A percentile compares a stretch with the other conserved stretches of the same genome.
Evolutionary conservation across 768 basidiomycete genomes (phyloP).

Genomic region (Boletus rubropictus): DNA sequence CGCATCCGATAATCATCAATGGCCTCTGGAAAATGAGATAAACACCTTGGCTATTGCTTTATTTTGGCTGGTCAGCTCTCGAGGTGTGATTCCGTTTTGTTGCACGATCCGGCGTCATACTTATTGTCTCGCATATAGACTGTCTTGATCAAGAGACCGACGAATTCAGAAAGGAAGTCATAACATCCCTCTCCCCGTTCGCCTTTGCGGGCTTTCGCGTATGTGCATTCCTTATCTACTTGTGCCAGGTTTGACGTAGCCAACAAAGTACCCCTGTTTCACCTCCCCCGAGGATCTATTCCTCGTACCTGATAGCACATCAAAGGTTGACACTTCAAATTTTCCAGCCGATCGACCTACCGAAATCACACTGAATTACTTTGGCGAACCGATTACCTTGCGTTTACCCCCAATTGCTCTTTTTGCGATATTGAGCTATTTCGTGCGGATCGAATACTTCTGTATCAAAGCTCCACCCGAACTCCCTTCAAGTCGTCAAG

Average conservation of each 20-base stretch:
- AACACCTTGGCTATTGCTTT: conserved; percentile 44
- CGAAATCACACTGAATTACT: conserved; percentile 35
- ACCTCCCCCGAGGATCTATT: conserved; percentile 33
- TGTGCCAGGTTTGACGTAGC: conserved; percentile 7
- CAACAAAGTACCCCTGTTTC: conserved; percentile 35
- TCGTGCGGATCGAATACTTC: conserved; percentile 37
- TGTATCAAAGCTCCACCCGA: conserved; percentile 37
- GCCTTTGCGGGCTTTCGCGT: conserved; percentile 48
- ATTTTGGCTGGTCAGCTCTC: conserved; percentile 43
- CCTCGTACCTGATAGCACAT: conserved; percentile 11
- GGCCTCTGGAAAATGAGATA: conserved; percentile 43
- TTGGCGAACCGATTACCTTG: conserved; percentile 34
- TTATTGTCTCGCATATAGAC: conserved; percentile 7
- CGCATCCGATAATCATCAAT: conserved; percentile 36
- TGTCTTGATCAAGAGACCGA: conserved; percentile 32
- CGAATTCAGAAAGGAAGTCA: conserved; percentile 29
- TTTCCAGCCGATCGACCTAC: conserved; percentile 30
- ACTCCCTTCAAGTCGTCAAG: conserved; percentile 32
- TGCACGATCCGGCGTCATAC: not conserved
- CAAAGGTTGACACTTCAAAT: conserved; percentile 12
- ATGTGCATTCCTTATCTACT: conserved; percentile 17
- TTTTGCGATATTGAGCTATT: conserved; percentile 46
- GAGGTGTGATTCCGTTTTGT: conserved; percentile 6
- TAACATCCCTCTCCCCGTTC: conserved; percentile 38
- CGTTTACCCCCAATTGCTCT: conserved; percentile 40